Base-by-base conservation (phyloP, 2,329 filamentous ascomycete genomes). In the Hirsutella thompsonii region DNA sequence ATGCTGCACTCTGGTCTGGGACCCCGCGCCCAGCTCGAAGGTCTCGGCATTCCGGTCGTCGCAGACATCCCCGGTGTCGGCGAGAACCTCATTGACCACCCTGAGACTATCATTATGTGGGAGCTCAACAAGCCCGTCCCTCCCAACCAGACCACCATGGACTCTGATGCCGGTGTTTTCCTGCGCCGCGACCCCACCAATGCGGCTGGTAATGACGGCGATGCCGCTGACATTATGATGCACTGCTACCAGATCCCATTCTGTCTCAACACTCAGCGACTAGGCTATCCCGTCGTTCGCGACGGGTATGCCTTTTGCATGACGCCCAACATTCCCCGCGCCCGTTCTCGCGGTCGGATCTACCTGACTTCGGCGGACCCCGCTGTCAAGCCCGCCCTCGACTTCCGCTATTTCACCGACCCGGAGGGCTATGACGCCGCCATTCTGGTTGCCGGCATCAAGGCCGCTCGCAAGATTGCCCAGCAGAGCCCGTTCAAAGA, bases 231-330 rank as follows among this genome's bases (percentile, higher is more conserved):
- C 56, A 66, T 93, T 54, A 94, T 94, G 88, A 92, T 92, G 83
- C 87, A 94, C 68, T 94, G 87, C 74, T 94, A 94, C 69, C 88
- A 94, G 64, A 93, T 94, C 50, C 87, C 87, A 41, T 94, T 94
- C 65, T 84, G 81, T 47, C 76, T 88, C 51, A 94, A 94, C 72
- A 94, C 87, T 2, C 67, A 73, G 42, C 79, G 84, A 33, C 72
- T 94, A 10, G 87, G 87, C 49, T 94, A 79, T 55, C 69, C 68
- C 34, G 57, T 62, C 44, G 55, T 72, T 46, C 52, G 74, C 46
- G 77, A 89, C 49, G 83, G 81, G 45, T 82, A 89, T 53, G 86
- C 85, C 40, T 93, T 93, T 69, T 92, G 86, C 74, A 92, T 92
- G 81, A 92, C 86, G 14, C 86, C 86, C 54, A 92, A 93, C 67